Percentiles rank a stretch among this genome's conserved stretches.
phyloP scores from a whole-genome alignment of 371 early-diverging fungal genomes.

The Dentiscutata heterogama region DNA sequence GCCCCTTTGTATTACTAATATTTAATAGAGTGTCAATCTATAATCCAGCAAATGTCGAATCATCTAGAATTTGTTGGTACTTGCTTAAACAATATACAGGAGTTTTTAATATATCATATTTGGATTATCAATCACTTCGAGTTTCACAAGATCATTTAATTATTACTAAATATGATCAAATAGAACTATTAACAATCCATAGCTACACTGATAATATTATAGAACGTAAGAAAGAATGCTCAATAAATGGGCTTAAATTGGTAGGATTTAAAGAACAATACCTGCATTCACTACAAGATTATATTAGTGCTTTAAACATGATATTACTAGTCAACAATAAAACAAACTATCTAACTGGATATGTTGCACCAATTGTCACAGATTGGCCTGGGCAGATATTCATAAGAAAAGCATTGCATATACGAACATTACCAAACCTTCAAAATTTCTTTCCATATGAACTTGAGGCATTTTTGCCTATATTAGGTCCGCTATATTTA shows the following conservation, averaged over 20 bases:
- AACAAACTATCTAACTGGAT: background rate
- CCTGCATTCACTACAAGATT: slow-evolving; percentile 8
- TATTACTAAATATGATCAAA: too few relatives aligned
- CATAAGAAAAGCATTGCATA: slow-evolving; percentile 12
- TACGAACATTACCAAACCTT: too few relatives aligned
- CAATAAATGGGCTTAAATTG: background rate
- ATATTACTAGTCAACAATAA: background rate
- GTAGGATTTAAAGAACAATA: background rate
- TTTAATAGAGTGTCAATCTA: background rate
- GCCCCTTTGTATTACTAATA: too few relatives aligned
- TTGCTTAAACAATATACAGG: too few relatives aligned
- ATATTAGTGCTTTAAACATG: background rate
- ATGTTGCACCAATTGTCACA: slow-evolving; percentile 5
- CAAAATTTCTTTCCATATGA: too few relatives aligned
- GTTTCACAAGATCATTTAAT: too few relatives aligned
- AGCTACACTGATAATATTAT: background rate
- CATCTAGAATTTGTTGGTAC: too few relatives aligned
- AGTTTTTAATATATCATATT: too few relatives aligned
- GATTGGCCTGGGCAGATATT: slow-evolving; percentile 28
- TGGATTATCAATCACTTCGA: too few relatives aligned
- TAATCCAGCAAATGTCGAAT: background rate
- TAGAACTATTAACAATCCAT: slow-evolving; percentile 11
- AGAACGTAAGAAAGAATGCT: background rate
- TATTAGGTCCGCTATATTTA: background rate
- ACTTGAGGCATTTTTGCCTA: background rate